Evolutionary conservation across 2,329 filamentous ascomycete species (phyloP), one percentile per base, ranked within the genome.

Genomic region (Colletotrichum gloeosporioides): DNA sequence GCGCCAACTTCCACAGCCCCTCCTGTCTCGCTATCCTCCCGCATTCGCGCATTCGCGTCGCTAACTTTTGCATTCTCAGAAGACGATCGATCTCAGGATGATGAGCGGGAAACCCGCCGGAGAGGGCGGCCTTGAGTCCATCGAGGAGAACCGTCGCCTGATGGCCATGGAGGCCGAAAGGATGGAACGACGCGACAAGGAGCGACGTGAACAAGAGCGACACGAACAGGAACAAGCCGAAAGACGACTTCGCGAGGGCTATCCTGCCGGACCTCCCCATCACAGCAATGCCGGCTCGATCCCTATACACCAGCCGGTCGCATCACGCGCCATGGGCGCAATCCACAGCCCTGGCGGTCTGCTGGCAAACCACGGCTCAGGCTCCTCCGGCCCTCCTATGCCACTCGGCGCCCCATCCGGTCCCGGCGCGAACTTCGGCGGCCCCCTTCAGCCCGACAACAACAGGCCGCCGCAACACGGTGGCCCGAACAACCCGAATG

Each of bases 261-360:
- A 92, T 81, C 93, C 93, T 80, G 90, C 91, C 25, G 82, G 84
- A 67, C 91, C 94, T 76, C 92, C 94, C 31, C 95, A 97, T 82
- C 96, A 98, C 84, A 97, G 94, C 85, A 96, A 95, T 82, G 93
- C 95, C 53, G 95, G 94, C 73, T 95, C 96, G 4, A 95, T 98
- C 71, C 95, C 96, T 71, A 93, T 99, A 80, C 96, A 99, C 85
- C 96, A 99, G 84, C 96, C 96, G 7, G 96, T 98, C 75, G 96
- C 96, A 77, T 92, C 96, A 82, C 89, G 96, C 85, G 89, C 95
- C 78, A 87, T 94, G 73, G 94, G 93, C 78, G 94, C 95, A 69
- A 98, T 98, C 73, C 96, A 98, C 83, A 98, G 96, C 62, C 96
- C 96, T 2, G 96, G 97, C 79, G 96, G 96, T 10, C 90, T 99